Conservation (phyloP, 768 basidiomycete genomes). For the Tulasnella sp. region DNA sequence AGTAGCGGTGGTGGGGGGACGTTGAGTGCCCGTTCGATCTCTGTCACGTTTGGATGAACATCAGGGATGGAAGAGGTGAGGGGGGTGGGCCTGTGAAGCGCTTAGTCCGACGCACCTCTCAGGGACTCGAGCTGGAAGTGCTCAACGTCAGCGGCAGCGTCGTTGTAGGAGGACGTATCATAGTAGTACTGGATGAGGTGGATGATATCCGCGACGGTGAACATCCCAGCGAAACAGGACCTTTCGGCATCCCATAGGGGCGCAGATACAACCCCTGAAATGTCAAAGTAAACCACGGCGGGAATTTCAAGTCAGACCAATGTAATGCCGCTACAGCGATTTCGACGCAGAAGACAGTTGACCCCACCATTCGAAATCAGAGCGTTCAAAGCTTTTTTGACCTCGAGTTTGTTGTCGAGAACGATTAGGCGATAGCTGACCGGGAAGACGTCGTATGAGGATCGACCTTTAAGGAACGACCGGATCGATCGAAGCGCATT, state of each 20-base stretch:
- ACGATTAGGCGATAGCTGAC: constrained; percentile 97
- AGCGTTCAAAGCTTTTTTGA: constrained; percentile 92
- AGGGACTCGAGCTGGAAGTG: constrained; percentile 85
- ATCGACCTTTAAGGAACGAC: constrained; percentile 78
- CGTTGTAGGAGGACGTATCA: constrained; percentile 76
- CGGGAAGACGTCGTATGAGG: constrained; percentile 95
- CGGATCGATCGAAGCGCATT: constrained; percentile 61
- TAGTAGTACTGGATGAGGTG: constrained; percentile 99
- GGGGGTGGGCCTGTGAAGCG: neutral
- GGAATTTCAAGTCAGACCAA: constrained; percentile 31
- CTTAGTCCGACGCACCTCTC: constrained; percentile 62
- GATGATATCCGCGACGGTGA: constrained; percentile 98
- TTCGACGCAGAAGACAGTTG: neutral
- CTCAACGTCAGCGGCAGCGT: constrained; percentile 88
- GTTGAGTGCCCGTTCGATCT: constrained; percentile 89
- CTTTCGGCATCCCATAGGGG: constrained; percentile 97
- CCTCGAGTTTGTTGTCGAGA: constrained; percentile 92
- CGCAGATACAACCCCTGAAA: constrained; percentile 91
- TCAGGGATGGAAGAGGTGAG: constrained; percentile 3
- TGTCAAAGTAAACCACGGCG: neutral
- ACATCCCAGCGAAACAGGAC: constrained; percentile 95
- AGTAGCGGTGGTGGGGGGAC: constrained; percentile 91
- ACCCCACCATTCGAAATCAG: constrained; percentile 62
- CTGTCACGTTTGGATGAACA: constrained; percentile 48
- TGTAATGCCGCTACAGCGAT: neutral